These are phyloP conservation scores for Didymella sp. DNA, from an alignment of 2,329 filamentous ascomycete species.

Conservation along the genomic window DNA sequence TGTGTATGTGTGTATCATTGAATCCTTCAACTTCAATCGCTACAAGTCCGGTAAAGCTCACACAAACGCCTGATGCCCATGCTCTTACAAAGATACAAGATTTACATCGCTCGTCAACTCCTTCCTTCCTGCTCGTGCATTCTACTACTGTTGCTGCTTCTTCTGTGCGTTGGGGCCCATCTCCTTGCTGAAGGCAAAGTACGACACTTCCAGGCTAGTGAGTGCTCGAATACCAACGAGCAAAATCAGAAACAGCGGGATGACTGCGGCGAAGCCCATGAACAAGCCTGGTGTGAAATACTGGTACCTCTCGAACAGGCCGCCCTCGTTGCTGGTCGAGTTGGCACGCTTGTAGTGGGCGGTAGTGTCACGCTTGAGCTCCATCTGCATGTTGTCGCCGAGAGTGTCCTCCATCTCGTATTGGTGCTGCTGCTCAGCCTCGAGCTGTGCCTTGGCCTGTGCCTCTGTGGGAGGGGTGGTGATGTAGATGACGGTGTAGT, in stretches of 20 bases:
- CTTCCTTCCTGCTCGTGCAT: neutral
- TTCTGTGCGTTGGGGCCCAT: constrained; percentile 89
- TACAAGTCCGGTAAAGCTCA: constrained; percentile 10
- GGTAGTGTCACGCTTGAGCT: constrained; percentile 72
- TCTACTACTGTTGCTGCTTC: constrained; percentile 63
- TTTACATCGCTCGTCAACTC: constrained; percentile 12
- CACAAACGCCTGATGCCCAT: constrained; percentile 27
- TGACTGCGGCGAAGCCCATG: constrained; percentile 76
- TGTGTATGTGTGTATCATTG: constrained; percentile 8
- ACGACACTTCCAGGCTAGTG: constrained; percentile 83
- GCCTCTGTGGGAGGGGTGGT: constrained; percentile 62
- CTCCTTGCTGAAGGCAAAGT: constrained; percentile 96
- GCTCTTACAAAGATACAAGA: constrained; percentile 24
- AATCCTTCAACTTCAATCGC: neutral
- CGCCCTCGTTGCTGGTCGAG: constrained; percentile 32
- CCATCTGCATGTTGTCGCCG: constrained; percentile 68
- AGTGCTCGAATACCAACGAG: constrained; percentile 80
- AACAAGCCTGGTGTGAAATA: constrained; percentile 93
- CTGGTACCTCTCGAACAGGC: constrained; percentile 89
- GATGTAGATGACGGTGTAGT: constrained; percentile 79
- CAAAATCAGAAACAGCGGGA: constrained; percentile 78
- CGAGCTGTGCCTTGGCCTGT: constrained; percentile 32
- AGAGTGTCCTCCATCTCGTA: constrained; percentile 73
- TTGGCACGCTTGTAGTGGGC: constrained; percentile 38
- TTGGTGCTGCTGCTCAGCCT: constrained; percentile 26